Base-by-base conservation (phyloP, 2,329 filamentous ascomycete genomes). In the Exophiala viscosa region DNA sequence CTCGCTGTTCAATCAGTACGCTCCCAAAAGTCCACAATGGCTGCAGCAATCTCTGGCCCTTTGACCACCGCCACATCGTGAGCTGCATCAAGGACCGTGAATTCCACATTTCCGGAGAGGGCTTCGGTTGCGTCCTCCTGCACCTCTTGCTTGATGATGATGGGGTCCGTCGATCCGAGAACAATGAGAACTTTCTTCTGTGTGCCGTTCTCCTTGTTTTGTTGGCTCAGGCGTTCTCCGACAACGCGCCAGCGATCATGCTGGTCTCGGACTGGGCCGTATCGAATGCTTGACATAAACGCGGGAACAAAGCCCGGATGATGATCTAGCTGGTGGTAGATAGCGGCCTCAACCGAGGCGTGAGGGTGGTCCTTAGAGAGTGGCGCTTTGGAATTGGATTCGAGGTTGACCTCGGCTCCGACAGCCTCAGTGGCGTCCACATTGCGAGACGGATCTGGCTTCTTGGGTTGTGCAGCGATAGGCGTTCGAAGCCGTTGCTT, bases 61-160 rank as follows among this genome's bases (percentile, higher is more conserved):
- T 77, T 77, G 10, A 80, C 80, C 58, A 88, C 82, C 1, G 83
- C 83, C 54, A 90, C 72, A 63, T 89, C 86, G 65, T 90, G 87
- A 0, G 85, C 86, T 3, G 80, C 84, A 18, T 81, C 75, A 13
- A 88, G 63, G 18, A 80, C 69, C 38, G 76, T 71, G 45, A 84
- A 76, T 51, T 80, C 74, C 3, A 85, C 76, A 50, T 85, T 81
- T 18, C 73, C 69, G 2, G 84, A 83, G 17, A 90, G 67, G 11
- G 78, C 76, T 9, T 70, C 70, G 8, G 69, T 73, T 2, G 80
- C 81, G 67, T 90, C 87, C 40, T 80, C 76, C 1, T 80, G 69
- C 18, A 84, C 69, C 69, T 90, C 86, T 6, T 83, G 76, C 50
- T 76, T 76, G n/a, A 84, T 69, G 38, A 90, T 81, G 17, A 91